Evolutionary conservation across 176 grass and related monocot genomes (phyloP).

Genomic region (Poa pratensis): DNA sequence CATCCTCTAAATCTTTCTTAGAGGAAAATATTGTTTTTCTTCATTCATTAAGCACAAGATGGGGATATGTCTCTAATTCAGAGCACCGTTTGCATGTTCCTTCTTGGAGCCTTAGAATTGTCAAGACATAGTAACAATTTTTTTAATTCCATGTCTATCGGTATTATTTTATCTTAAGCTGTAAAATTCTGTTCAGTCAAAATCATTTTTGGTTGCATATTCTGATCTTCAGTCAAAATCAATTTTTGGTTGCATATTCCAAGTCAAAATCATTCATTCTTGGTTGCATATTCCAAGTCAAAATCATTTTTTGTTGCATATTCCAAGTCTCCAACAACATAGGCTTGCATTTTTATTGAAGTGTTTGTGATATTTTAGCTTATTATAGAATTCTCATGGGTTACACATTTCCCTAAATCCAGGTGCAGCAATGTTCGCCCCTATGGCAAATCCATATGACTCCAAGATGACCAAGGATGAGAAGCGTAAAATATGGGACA

Average conservation of each 20-base stretch:
- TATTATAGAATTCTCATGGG: conserved; percentile 24
- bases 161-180: conserved; percentile 13
- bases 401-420: conserved; percentile 32
- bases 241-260: not conserved
- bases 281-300: not conserved
- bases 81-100: conserved; percentile 2
- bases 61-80: conserved; percentile 6
- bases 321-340: not conserved
- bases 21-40: not conserved
- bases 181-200: not conserved
- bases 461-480: conserved; percentile 90
- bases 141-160: conserved; percentile 23
- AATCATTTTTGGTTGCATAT: not conserved
- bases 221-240: not conserved
- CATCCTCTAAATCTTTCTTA: conserved; percentile 10
- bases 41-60: not conserved
- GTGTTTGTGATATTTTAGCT: not conserved
- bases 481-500: conserved; percentile 78
- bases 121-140: conserved; percentile 8
- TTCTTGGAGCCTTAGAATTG: conserved; percentile 6
- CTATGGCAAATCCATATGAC: conserved; percentile 95
- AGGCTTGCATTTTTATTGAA: not conserved
- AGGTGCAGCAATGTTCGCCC: conserved; percentile 95
- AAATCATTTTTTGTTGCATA: not conserved
- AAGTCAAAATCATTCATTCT: not conserved